Percentiles rank a stretch among this genome's conserved stretches.
Evolutionary conservation across 805 yeast genomes (phyloP).

Genomic region (Vanderwaltozyma yarrowii): DNA sequence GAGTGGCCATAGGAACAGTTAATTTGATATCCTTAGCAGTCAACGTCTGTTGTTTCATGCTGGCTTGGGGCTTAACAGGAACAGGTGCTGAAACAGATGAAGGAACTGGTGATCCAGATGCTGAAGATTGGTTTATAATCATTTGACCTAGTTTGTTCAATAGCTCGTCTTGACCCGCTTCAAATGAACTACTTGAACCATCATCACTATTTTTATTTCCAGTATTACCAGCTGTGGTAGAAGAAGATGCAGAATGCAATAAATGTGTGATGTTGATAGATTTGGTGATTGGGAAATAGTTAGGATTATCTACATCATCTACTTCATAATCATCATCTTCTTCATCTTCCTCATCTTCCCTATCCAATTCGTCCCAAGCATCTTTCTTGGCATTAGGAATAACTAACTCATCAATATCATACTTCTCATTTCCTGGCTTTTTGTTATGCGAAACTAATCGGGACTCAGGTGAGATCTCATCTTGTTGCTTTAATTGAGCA

Average conservation of each 20-base stretch:
- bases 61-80: too few species aligned
- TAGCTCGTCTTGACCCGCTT: not conserved
- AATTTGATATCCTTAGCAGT: slow-evolving; percentile 7
- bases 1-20: slow-evolving; percentile 52
- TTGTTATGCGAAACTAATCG: slow-evolving; percentile 73
- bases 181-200: not conserved
- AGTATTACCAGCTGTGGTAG: not conserved
- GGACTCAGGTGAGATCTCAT: slow-evolving; percentile 46
- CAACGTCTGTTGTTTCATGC: slow-evolving; percentile 2
- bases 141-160: slow-evolving; percentile 16
- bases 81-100: not conserved
- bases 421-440: slow-evolving; percentile 34
- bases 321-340: slow-evolving; percentile 15
- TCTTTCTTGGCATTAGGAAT: slow-evolving; percentile 37
- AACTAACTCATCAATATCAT: slow-evolving; percentile 69
- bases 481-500: slow-evolving; percentile 60
- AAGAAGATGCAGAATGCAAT: slow-evolving; percentile 19
- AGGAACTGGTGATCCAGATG: slow-evolving; percentile 11
- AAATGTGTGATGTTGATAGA: slow-evolving; percentile 29
- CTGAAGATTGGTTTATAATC: slow-evolving; percentile 14
- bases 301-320: slow-evolving; percentile 11
- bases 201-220: slow-evolving; percentile 6
- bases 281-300: slow-evolving; percentile 26
- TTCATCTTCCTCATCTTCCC: slow-evolving; percentile 10
- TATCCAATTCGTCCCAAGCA: slow-evolving; percentile 40